Conservation (phyloP, 352 stramenopile genomes). For the Globisporangium megalacanthum region DNA sequence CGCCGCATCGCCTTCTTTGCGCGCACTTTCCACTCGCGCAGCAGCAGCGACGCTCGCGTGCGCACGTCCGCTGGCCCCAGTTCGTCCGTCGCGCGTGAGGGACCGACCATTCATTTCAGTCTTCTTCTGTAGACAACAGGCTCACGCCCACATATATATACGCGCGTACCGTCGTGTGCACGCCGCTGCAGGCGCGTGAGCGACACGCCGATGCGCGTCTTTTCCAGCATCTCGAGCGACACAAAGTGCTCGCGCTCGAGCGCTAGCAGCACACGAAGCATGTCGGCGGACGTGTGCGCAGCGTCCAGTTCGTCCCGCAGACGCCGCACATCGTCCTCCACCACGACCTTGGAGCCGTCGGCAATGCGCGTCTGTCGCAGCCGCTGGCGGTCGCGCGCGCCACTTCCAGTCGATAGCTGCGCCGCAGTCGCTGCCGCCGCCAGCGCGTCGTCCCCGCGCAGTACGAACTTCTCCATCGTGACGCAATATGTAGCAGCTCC, state of each 20-base stretch:
- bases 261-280: slow-evolving; percentile 40
- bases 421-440: slow-evolving; percentile 21
- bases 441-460: slow-evolving; percentile 43
- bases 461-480: slow-evolving; percentile 58
- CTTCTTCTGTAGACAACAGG: background rate
- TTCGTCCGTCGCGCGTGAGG: background rate
- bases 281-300: slow-evolving; percentile 35
- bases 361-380: slow-evolving; percentile 62
- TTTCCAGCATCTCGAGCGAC: slow-evolving; percentile 79
- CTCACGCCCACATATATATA: background rate
- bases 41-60: slow-evolving; percentile 27
- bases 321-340: slow-evolving; percentile 55
- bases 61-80: slow-evolving; percentile 27
- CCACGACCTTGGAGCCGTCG: slow-evolving; percentile 64
- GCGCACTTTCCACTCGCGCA: slow-evolving; percentile 57
- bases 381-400: slow-evolving; percentile 16
- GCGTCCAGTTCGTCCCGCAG: slow-evolving; percentile 66
- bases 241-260: slow-evolving; percentile 60
- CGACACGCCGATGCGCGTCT: slow-evolving; percentile 46
- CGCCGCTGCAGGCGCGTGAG: slow-evolving; percentile 32
- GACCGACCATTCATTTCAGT: too few relatives aligned
- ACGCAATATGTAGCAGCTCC: background rate
- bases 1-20: slow-evolving; percentile 67
- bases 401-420: slow-evolving; percentile 1
- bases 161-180: slow-evolving; percentile 20